Evolutionary conservation across 2,329 filamentous ascomycete species (phyloP).

Genomic region (Sphaceloma murrayae): DNA sequence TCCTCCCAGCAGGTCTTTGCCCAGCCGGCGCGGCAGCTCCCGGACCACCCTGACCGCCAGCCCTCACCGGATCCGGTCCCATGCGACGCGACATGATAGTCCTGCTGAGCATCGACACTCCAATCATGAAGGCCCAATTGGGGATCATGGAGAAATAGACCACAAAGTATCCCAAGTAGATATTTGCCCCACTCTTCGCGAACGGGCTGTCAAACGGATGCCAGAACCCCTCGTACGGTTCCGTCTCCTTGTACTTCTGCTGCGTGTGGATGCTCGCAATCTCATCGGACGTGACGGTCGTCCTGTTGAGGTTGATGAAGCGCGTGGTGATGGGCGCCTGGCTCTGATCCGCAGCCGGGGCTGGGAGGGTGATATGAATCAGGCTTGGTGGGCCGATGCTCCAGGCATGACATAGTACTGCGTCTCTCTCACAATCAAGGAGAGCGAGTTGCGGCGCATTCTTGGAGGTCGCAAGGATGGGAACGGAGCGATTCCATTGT

Average conservation of each 20-base stretch:
- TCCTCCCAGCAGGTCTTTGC: no score
- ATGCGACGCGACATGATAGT: slow-evolving; percentile 58
- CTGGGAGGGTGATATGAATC: slow-evolving; percentile 54
- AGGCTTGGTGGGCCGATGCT: slow-evolving; percentile 54
- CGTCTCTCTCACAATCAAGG: slow-evolving; percentile 65
- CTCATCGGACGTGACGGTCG: slow-evolving; percentile 54
- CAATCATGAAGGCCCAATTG: slow-evolving; percentile 68
- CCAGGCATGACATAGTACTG: slow-evolving; percentile 67
- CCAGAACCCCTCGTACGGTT: slow-evolving; percentile 56
- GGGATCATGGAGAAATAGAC: slow-evolving; percentile 53
- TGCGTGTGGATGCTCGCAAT: slow-evolving; percentile 53
- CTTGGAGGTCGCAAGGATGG: slow-evolving; percentile 50
- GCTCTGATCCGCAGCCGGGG: slow-evolving; percentile 51
- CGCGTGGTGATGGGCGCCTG: slow-evolving; percentile 56
- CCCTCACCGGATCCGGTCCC: not conserved
- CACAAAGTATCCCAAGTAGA: slow-evolving; percentile 58
- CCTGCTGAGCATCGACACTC: slow-evolving; percentile 62
- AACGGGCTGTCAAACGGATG: slow-evolving; percentile 65
- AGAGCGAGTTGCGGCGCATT: slow-evolving; percentile 57
- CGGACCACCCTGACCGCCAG: slow-evolving; percentile 16
- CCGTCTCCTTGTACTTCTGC: slow-evolving; percentile 44
- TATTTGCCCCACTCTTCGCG: slow-evolving; percentile 51
- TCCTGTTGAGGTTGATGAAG: slow-evolving; percentile 58
- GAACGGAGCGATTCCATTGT: slow-evolving; percentile 44
- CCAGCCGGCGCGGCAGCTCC: no score